A percentile compares a stretch with the other conserved stretches of the same genome.
Conservation (phyloP, 1,284 basidiomycete species). For the Flammula alnicola region DNA sequence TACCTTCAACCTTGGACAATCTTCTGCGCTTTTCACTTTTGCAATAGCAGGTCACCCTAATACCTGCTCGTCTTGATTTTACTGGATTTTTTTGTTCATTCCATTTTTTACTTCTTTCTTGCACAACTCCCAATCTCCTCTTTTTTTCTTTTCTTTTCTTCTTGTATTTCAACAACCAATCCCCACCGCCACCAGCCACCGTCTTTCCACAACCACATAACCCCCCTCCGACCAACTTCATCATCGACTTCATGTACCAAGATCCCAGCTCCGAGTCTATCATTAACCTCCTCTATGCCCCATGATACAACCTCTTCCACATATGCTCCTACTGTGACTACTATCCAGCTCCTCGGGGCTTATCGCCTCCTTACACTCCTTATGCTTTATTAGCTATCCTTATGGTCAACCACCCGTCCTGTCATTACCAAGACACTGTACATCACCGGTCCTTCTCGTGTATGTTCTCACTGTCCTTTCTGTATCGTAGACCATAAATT, state of each 20-base stretch:
- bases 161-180: too few species aligned
- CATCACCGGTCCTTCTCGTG: constrained; percentile 1
- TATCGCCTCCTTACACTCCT: neutral
- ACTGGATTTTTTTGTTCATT: too few species aligned
- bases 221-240: too few species aligned
- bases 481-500: too few species aligned
- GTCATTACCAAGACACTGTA: neutral
- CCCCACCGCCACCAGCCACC: neutral
- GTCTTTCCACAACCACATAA: too few species aligned
- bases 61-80: constrained; percentile 4
- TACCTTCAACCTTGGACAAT: neutral
- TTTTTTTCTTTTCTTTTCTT: neutral
- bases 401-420: neutral
- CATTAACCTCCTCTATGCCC: too few species aligned
- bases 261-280: too few species aligned
- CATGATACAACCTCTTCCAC: too few species aligned
- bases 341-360: neutral
- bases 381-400: neutral
- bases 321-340: too few species aligned
- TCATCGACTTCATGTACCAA: too few species aligned
- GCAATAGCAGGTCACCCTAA: constrained; percentile 7
- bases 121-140: neutral
- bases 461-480: constrained; percentile 8
- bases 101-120: neutral
- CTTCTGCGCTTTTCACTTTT: neutral